A percentile compares a stretch with the other conserved stretches of the same genome.
Evolutionary conservation across 2,329 filamentous ascomycete genomes (phyloP).

Genomic region (Aureobasidium uvarum): DNA sequence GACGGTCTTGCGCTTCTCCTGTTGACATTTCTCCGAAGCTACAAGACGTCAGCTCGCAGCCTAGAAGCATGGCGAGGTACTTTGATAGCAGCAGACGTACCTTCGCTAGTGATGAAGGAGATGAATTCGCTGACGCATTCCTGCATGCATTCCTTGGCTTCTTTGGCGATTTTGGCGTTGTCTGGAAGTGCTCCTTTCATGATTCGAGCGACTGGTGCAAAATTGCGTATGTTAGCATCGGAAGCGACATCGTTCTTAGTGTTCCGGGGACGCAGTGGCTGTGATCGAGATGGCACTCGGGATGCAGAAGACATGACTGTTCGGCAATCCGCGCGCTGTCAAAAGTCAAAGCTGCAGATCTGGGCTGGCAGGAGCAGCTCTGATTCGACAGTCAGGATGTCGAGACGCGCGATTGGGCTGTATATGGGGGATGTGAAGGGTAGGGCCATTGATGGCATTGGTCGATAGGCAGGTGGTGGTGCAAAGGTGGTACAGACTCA

Average conservation of each 20-base stretch:
- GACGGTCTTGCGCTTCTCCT: slow-evolving; percentile 98
- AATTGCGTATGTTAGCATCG: slow-evolving; percentile 93
- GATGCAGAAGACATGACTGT: slow-evolving; percentile 48
- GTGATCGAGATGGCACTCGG: slow-evolving; percentile 34
- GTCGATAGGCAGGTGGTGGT: slow-evolving; percentile 36
- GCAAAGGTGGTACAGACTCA: slow-evolving; percentile 34
- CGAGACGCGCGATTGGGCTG: slow-evolving; percentile 48
- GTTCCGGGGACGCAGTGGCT: slow-evolving; percentile 32
- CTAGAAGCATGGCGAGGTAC: background rate
- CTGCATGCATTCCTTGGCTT: slow-evolving; percentile 99
- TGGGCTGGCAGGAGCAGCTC: slow-evolving; percentile 38
- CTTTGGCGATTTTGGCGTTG: slow-evolving; percentile 94
- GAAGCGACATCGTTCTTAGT: slow-evolving; percentile 45
- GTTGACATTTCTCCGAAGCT: slow-evolving; percentile 99
- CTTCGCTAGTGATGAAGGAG: slow-evolving; percentile 98
- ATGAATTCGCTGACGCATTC: slow-evolving; percentile 99
- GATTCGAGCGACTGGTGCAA: slow-evolving; percentile 94
- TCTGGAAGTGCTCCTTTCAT: slow-evolving; percentile 98
- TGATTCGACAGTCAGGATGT: slow-evolving; percentile 50
- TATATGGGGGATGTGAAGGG: slow-evolving; percentile 38
- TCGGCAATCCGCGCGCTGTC: slow-evolving; percentile 36
- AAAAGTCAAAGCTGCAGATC: slow-evolving; percentile 38
- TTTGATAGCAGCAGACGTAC: slow-evolving; percentile 53
- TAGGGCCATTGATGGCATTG: slow-evolving; percentile 34
- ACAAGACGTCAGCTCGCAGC: slow-evolving; percentile 28